Percentiles rank a stretch among this genome's conserved stretches.
These are phyloP conservation scores for Fomitopsis schrenkii DNA, from an alignment of 1,284 basidiomycete species.

Conservation along the genomic window DNA sequence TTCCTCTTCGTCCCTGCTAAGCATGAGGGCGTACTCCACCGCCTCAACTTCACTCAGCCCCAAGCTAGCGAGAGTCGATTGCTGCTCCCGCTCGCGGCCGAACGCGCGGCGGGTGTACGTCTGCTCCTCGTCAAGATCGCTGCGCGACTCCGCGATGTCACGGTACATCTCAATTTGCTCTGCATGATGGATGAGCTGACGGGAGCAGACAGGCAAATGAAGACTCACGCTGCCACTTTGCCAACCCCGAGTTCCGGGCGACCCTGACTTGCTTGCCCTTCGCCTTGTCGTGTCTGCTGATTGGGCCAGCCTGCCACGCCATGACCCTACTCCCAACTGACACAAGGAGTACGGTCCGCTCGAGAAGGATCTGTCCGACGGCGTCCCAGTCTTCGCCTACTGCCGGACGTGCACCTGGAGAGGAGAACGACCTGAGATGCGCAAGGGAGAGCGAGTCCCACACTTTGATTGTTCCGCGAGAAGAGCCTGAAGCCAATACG, in stretches of 20 bases:
- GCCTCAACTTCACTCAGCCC: constrained; percentile 77
- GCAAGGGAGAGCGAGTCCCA: constrained; percentile 68
- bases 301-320: constrained; percentile 63
- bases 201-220: not conserved
- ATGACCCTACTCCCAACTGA: constrained; percentile 62
- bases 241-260: constrained; percentile 27
- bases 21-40: constrained; percentile 80
- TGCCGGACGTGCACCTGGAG: constrained; percentile 37
- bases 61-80: constrained; percentile 51
- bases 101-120: constrained; percentile 32
- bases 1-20: constrained; percentile 76
- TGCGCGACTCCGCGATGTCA: constrained; percentile 59
- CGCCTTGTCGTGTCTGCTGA: constrained; percentile 27
- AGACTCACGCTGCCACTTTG: constrained; percentile 54
- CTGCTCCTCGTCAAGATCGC: constrained; percentile 48
- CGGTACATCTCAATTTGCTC: constrained; percentile 63
- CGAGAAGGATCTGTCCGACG: constrained; percentile 63
- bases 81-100: constrained; percentile 54
- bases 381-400: constrained; percentile 37
- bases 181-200: constrained; percentile 29
- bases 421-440: constrained; percentile 49
- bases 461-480: constrained; percentile 56
- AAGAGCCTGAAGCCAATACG: constrained; percentile 60
- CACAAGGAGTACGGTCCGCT: constrained; percentile 60
- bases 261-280: constrained; percentile 34